Percentiles rank a stretch among this genome's conserved stretches.
phyloP scores from a whole-genome alignment of 352 stramenopile species.

The Pythium oligandrum region DNA sequence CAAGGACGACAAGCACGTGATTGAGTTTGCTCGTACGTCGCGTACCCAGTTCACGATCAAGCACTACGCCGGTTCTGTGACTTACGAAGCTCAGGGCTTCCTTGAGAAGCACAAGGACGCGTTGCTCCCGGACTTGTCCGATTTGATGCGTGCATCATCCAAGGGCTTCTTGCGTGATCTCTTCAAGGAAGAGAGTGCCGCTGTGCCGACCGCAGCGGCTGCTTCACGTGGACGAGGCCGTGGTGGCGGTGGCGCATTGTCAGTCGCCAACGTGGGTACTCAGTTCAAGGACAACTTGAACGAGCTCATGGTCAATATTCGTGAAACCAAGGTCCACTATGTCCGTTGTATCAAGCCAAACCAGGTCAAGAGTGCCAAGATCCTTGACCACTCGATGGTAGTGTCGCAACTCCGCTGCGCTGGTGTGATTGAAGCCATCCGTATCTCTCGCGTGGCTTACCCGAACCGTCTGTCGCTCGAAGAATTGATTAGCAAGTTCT shows the following conservation, averaged over 20 bases:
- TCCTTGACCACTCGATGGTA: constrained; percentile 90
- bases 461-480: constrained; percentile 93
- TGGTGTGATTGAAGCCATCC: constrained; percentile 98
- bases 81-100: constrained; percentile 91
- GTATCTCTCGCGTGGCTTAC: constrained; percentile 96
- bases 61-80: constrained; percentile 92
- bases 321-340: constrained; percentile 95
- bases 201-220: neutral
- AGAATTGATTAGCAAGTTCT: constrained; percentile 76
- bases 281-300: constrained; percentile 90
- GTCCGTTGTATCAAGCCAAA: constrained; percentile 99
- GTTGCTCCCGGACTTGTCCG: constrained; percentile 90
- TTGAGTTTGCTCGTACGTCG: constrained; percentile 74
- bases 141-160: constrained; percentile 66
- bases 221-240: constrained; percentile 17
- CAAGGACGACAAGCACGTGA: constrained; percentile 72
- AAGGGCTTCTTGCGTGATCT: constrained; percentile 52
- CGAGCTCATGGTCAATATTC: constrained; percentile 92
- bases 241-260: constrained; percentile 40
- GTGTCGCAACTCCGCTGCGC: constrained; percentile 96
- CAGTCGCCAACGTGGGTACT: constrained; percentile 58
- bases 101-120: constrained; percentile 95
- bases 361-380: constrained; percentile 86
- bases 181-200: constrained; percentile 31
- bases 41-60: constrained; percentile 89